A percentile compares a stretch with the other conserved stretches of the same genome.
Conservation (phyloP, 2,329 filamentous ascomycete species). For the Botrytis sinoallii region DNA sequence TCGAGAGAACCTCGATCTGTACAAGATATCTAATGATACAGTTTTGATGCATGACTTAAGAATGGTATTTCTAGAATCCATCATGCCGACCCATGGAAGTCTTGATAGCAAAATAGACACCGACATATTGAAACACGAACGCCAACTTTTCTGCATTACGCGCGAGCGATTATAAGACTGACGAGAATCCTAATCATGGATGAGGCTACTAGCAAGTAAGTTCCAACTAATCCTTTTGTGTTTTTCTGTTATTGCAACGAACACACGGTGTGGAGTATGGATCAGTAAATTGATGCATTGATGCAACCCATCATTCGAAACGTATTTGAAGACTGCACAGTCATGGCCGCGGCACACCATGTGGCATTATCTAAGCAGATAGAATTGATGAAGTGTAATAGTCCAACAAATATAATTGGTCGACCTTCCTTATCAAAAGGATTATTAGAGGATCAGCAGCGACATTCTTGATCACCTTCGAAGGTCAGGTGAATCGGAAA, state of each 20-base stretch:
- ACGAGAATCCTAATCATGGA: not conserved
- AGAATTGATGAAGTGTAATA: not conserved
- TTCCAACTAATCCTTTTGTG: not conserved
- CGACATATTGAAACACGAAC: not conserved
- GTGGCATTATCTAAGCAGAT: not conserved
- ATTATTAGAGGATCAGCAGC: slow-evolving; percentile 17
- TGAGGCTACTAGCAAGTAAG: not conserved
- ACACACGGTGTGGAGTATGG: slow-evolving; percentile 47
- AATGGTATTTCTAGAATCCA: not conserved
- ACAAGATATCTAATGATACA: slow-evolving; percentile 43
- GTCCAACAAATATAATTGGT: not conserved
- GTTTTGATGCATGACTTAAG: slow-evolving; percentile 25
- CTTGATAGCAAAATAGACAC: not conserved
- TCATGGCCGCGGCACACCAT: slow-evolving; percentile 43
- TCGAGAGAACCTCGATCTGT: slow-evolving; percentile 48
- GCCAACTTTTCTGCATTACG: not conserved
- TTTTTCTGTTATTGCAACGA: slow-evolving; percentile 25
- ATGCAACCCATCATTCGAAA: slow-evolving; percentile 54
- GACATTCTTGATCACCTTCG: accelerated
- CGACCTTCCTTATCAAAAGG: slow-evolving; percentile 37
- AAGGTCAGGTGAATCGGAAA: not conserved
- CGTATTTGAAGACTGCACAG: slow-evolving; percentile 52
- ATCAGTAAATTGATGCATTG: slow-evolving; percentile 51
- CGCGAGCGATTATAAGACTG: not conserved
- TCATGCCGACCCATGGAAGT: not conserved